phyloP scores from a whole-genome alignment of 192 early-diverging fungal genomes.

The Diversispora epigaea region DNA sequence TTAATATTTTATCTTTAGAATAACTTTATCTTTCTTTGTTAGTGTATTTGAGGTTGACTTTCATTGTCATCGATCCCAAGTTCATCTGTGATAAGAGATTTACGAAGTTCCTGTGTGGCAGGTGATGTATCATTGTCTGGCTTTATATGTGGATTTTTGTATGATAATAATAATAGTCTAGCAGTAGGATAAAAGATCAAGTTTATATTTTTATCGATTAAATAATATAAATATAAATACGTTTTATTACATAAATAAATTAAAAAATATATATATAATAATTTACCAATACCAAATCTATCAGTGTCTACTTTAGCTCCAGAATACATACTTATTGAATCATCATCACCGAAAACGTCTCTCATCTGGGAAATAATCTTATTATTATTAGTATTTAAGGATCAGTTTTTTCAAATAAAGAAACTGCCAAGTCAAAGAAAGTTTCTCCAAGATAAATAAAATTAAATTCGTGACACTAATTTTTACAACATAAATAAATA shows the following conservation, averaged over 20 bases:
- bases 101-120: conserved; percentile 39
- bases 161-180: too few relatives aligned
- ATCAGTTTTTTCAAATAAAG: conserved; percentile 57
- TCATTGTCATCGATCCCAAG: conserved; percentile 37
- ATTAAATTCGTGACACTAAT: conserved; percentile 46
- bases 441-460: conserved; percentile 61
- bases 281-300: conserved; percentile 51
- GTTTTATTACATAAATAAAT: not conserved
- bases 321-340: conserved; percentile 41
- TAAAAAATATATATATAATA: not conserved
- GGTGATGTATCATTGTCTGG: conserved; percentile 47
- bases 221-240: conserved; percentile 17
- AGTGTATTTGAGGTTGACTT: conserved; percentile 1
- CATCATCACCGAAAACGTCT: conserved; percentile 33
- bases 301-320: conserved; percentile 39
- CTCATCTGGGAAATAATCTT: conserved; percentile 47
- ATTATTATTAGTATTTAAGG: conserved; percentile 61
- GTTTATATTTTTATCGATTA: too few relatives aligned
- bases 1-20: conserved; percentile 11
- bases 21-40: not conserved
- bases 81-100: conserved; percentile 51
- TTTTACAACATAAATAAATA: not conserved
- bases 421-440: conserved; percentile 66
- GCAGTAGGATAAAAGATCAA: too few relatives aligned
- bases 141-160: conserved; percentile 40